Conservation (phyloP, 176 grass and related monocot species). For the Rhynchospora tenuis region DNA sequence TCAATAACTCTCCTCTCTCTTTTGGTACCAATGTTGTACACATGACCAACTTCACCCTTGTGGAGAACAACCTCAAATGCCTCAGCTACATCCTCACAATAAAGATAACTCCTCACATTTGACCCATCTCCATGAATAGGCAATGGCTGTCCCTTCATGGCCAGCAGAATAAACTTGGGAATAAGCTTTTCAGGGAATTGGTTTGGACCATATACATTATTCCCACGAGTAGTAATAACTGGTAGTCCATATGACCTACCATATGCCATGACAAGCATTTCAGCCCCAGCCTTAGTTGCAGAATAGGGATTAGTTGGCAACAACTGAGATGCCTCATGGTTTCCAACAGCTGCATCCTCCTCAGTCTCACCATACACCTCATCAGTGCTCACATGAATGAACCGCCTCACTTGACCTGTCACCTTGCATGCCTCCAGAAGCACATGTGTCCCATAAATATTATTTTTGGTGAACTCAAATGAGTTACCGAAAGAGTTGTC, state of each 20-base stretch:
- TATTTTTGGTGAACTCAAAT: slow-evolving; percentile 85
- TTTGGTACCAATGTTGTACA: slow-evolving; percentile 83
- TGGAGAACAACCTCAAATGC: slow-evolving; percentile 87
- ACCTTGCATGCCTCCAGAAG: slow-evolving; percentile 87
- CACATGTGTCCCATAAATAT: slow-evolving; percentile 79
- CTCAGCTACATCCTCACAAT: slow-evolving; percentile 82
- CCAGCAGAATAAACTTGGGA: slow-evolving; percentile 78
- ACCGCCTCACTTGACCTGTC: slow-evolving; percentile 72
- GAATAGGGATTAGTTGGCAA: slow-evolving; percentile 85
- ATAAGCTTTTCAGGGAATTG: slow-evolving; percentile 90
- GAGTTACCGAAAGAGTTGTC: slow-evolving; percentile 92
- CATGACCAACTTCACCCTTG: slow-evolving; percentile 71
- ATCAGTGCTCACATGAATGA: slow-evolving; percentile 90
- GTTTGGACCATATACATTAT: slow-evolving; percentile 74
- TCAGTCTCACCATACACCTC: slow-evolving; percentile 89
- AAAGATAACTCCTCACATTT: slow-evolving; percentile 79
- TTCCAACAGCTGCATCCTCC: slow-evolving; percentile 69
- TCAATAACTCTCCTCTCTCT: slow-evolving; percentile 79
- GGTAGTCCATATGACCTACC: slow-evolving; percentile 75
- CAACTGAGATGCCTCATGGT: slow-evolving; percentile 79
- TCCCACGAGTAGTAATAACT: slow-evolving; percentile 72
- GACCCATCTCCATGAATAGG: slow-evolving; percentile 82
- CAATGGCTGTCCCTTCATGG: slow-evolving; percentile 57
- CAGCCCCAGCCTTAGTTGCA: slow-evolving; percentile 78
- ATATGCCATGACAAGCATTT: slow-evolving; percentile 97